Evolutionary conservation across 2,329 filamentous ascomycete species (phyloP).

Genomic region (Neurospora sp.): DNA sequence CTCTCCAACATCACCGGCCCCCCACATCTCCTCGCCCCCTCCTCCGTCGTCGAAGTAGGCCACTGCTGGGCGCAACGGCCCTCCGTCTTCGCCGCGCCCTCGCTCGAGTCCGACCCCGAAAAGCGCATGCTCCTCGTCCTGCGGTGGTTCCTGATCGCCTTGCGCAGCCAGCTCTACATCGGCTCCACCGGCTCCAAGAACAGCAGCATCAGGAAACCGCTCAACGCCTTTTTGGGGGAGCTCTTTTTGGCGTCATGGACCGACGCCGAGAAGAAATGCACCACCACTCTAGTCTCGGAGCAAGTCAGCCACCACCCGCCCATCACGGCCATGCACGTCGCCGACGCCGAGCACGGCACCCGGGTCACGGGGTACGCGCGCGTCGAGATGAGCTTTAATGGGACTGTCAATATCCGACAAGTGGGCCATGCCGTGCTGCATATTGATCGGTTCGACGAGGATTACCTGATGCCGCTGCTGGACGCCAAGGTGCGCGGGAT

Average conservation of each 20-base stretch:
- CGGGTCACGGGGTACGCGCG: conserved; percentile 34
- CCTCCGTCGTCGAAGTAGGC: conserved; percentile 40
- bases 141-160: conserved; percentile 35
- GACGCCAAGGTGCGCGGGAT: conserved; percentile 39
- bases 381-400: conserved; percentile 41
- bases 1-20: conserved; percentile 42
- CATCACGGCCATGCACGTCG: conserved; percentile 41
- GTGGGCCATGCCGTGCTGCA: conserved; percentile 39
- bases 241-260: conserved; percentile 35
- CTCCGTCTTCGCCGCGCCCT: conserved; percentile 35
- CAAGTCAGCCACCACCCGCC: conserved; percentile 45
- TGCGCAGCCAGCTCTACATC: conserved; percentile 38
- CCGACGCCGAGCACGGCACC: conserved; percentile 31
- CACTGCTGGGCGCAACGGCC: conserved; percentile 41
- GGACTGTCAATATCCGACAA: conserved; percentile 39
- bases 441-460: conserved; percentile 38
- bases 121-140: conserved; percentile 36
- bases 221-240: conserved; percentile 44
- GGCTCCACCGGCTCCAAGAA: conserved; percentile 25
- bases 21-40: conserved; percentile 37
- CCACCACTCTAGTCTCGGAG: conserved; percentile 30
- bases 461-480: conserved; percentile 38
- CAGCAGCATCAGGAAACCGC: conserved; percentile 41
- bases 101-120: conserved; percentile 31
- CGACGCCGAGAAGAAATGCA: conserved; percentile 18